Conservation (phyloP, 805 yeast species). For the Metschnikowia santaceciliae region DNA sequence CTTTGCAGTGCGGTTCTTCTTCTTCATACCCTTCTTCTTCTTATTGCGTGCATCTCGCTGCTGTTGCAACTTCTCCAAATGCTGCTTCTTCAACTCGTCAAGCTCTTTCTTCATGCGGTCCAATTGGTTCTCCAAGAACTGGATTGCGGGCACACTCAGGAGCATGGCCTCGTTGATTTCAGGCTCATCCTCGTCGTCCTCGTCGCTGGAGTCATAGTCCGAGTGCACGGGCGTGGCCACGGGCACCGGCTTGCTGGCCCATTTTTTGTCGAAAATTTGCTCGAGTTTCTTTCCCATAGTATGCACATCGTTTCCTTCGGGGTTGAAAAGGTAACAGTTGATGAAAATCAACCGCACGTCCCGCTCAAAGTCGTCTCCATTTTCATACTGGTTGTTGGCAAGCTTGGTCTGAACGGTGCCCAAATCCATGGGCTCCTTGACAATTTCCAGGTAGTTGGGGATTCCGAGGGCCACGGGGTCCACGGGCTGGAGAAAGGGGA, state of each 20-base stretch:
- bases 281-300: slow-evolving; percentile 93
- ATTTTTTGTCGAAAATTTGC: slow-evolving; percentile 76
- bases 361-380: slow-evolving; percentile 79
- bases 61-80: slow-evolving; percentile 60
- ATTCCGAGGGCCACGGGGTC: slow-evolving; percentile 92
- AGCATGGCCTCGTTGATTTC: slow-evolving; percentile 51
- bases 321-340: slow-evolving; percentile 90
- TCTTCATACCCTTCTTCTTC: slow-evolving; percentile 34
- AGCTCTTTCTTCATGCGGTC: slow-evolving; percentile 82
- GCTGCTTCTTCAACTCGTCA: slow-evolving; percentile 75
- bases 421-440: slow-evolving; percentile 93
- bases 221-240: slow-evolving; percentile 69
- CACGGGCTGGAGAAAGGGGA: slow-evolving; percentile 90
- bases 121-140: slow-evolving; percentile 81
- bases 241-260: slow-evolving; percentile 64
- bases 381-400: slow-evolving; percentile 82
- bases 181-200: slow-evolving; percentile 51
- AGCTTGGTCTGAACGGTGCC: slow-evolving; percentile 78
- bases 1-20: slow-evolving; percentile 23
- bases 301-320: slow-evolving; percentile 95
- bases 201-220: slow-evolving; percentile 39
- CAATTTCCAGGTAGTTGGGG: slow-evolving; percentile 82
- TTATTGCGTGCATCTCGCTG: slow-evolving; percentile 54
- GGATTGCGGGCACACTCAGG: slow-evolving; percentile 84
- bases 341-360: slow-evolving; percentile 81